Evolutionary conservation across 768 basidiomycete genomes (phyloP).

Genomic region (Sarcodon sp.): DNA sequence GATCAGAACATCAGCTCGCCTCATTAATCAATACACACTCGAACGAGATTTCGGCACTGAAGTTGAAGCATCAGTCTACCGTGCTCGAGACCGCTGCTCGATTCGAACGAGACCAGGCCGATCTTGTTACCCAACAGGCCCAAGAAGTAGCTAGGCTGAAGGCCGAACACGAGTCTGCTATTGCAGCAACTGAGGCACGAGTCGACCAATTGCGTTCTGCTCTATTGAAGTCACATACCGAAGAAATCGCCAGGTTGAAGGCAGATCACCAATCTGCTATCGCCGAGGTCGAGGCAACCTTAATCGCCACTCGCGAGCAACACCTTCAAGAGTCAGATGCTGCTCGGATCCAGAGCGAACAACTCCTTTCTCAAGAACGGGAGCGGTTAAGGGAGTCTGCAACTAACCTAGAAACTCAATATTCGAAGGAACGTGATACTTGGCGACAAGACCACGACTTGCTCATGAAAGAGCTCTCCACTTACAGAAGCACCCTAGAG

Average conservation of each 20-base stretch:
- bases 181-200: slow-evolving; percentile 24
- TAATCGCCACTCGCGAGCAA: slow-evolving; percentile 17
- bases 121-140: slow-evolving; percentile 11
- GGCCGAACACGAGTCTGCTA: slow-evolving; percentile 22
- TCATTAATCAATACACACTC: slow-evolving; percentile 12
- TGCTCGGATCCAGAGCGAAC: slow-evolving; percentile 18
- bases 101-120: slow-evolving; percentile 22
- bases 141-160: not conserved
- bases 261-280: slow-evolving; percentile 32
- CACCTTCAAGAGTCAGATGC: slow-evolving; percentile 21
- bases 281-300: slow-evolving; percentile 11
- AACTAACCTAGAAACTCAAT: slow-evolving; percentile 35
- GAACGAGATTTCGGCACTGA: not conserved
- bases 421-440: slow-evolving; percentile 33
- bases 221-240: slow-evolving; percentile 30
- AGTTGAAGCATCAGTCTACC: not conserved
- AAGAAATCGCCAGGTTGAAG: slow-evolving; percentile 18
- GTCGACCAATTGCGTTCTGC: slow-evolving; percentile 22
- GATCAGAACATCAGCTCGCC: slow-evolving; percentile 23
- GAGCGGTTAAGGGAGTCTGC: slow-evolving; percentile 22
- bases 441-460: slow-evolving; percentile 22
- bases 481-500: slow-evolving; percentile 34
- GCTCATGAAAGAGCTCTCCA: slow-evolving; percentile 39
- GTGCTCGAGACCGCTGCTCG: slow-evolving; percentile 1
- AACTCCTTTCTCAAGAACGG: slow-evolving; percentile 31